phyloP scores from a whole-genome alignment of 2,329 filamentous ascomycete species.

The Xylariaceae sp. region DNA sequence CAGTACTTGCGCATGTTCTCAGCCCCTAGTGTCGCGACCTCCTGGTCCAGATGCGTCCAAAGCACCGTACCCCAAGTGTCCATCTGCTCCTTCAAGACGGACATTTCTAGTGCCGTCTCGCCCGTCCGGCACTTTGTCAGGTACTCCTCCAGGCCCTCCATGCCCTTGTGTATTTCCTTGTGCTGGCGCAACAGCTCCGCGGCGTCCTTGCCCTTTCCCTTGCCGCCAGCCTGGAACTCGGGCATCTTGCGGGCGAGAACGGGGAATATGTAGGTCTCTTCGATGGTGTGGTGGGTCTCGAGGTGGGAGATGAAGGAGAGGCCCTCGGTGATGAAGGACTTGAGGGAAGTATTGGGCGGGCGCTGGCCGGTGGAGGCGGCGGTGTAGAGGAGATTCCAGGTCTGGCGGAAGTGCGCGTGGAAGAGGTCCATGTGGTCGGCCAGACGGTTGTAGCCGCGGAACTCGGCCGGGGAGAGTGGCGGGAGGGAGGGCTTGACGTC shows the following conservation, averaged over 20 bases:
- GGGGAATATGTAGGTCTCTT: slow-evolving; percentile 79
- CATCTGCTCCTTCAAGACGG: slow-evolving; percentile 65
- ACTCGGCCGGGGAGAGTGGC: slow-evolving; percentile 62
- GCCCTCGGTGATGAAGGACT: slow-evolving; percentile 63
- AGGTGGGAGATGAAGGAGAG: slow-evolving; percentile 68
- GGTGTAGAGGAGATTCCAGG: slow-evolving; percentile 67
- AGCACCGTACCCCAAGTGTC: slow-evolving; percentile 74
- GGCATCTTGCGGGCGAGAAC: slow-evolving; percentile 73
- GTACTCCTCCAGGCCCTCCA: slow-evolving; percentile 65
- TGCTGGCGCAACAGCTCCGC: slow-evolving; percentile 71
- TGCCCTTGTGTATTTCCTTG: slow-evolving; percentile 69
- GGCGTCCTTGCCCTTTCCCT: slow-evolving; percentile 25
- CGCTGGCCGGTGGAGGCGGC: slow-evolving; percentile 58
- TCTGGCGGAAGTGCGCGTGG: slow-evolving; percentile 72
- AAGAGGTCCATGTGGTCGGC: slow-evolving; percentile 73
- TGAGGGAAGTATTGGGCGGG: slow-evolving; percentile 60
- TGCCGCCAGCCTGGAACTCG: slow-evolving; percentile 52
- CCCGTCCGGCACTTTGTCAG: slow-evolving; percentile 57
- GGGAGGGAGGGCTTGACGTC: slow-evolving; percentile 42
- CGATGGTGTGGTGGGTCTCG: slow-evolving; percentile 75
- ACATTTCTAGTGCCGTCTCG: slow-evolving; percentile 54
- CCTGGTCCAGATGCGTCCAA: slow-evolving; percentile 79
- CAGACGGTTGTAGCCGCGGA: slow-evolving; percentile 65
- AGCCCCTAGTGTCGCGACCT: slow-evolving; percentile 72
- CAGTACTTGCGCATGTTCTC: slow-evolving; percentile 88